Evolutionary conservation across 495 filamentous ascomycete genomes (phyloP).

Genomic region (Aspergillus bertholletiae): DNA sequence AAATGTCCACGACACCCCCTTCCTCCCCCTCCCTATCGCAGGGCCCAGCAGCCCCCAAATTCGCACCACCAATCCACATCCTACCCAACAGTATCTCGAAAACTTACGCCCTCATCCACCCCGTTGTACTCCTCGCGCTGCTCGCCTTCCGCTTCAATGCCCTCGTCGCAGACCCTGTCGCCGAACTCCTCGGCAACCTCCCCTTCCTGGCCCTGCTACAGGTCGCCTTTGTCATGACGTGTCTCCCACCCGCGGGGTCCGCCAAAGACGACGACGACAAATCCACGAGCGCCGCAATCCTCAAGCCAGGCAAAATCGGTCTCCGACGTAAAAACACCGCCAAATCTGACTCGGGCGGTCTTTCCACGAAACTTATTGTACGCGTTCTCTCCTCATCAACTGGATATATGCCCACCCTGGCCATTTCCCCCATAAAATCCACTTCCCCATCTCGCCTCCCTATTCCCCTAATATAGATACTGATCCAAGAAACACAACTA

Average conservation of each 20-base stretch:
- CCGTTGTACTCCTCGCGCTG: constrained; percentile 58
- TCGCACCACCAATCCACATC: constrained; percentile 33
- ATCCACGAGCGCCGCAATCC: constrained; percentile 22
- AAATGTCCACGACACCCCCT: constrained; percentile 22
- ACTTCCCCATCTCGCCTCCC: too few species aligned
- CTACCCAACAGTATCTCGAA: constrained; percentile 46
- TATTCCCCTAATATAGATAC: background rate
- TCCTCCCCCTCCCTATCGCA: constrained; percentile 9
- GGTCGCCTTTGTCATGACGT: constrained; percentile 62
- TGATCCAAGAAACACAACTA: background rate
- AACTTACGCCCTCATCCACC: constrained; percentile 60
- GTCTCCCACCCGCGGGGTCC: constrained; percentile 63
- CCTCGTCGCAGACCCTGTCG: constrained; percentile 69
- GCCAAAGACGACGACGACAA: background rate
- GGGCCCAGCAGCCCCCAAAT: constrained; percentile 16
- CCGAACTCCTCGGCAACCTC: constrained; percentile 58
- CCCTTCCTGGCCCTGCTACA: constrained; percentile 63
- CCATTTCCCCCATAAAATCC: too few species aligned
- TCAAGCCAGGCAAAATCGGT: constrained; percentile 22
- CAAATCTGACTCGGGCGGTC: background rate
- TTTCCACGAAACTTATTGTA: constrained; percentile 1
- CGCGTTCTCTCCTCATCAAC: too few species aligned
- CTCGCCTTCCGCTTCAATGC: constrained; percentile 58
- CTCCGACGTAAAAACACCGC: constrained; percentile 23
- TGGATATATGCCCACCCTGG: too few species aligned